Evolutionary conservation across 2,329 filamentous ascomycete species (phyloP), one percentile per base, ranked within the genome.

Genomic region (Aspergillus ochraceoroseus): DNA sequence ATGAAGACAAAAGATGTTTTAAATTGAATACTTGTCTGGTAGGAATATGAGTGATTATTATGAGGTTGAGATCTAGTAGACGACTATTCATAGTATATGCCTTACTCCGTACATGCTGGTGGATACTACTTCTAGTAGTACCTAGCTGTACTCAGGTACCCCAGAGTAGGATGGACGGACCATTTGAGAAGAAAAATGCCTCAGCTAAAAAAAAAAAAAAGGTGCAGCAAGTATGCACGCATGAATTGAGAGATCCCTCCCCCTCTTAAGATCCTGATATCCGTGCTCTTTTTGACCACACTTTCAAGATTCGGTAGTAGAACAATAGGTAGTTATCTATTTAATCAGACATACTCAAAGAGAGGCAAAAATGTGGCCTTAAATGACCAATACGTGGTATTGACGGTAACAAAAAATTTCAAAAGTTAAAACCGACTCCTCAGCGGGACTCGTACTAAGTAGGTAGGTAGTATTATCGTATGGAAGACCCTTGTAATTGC

Each of bases 401-500:
- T 22, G 20, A 9, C 20, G n/a, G 9, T 22, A 30, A 19, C 12
- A 12, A 29, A 34, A 43, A 38, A 33, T 13, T 35, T 11, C 17
- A 17, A 30, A 42, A 42, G 38, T 34, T 30, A 39, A 35, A 41
- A 41, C 23, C 7, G 20, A 31, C 25, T 12, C 34, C 34, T 18
- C 38, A 39, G 38, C 39, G 32, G 37, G 38, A 23, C 28, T 27
- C 18, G n/a, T n/a, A n/a, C n/a, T n/a, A n/a, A n/a, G n/a, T n/a
- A n/a, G n/a, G n/a, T n/a, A n/a, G n/a, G n/a, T n/a, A n/a, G n/a
- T n/a, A n/a, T n/a, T n/a, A n/a, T n/a, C n/a, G n/a, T n/a, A n/a
- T n/a, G n/a, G n/a, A n/a, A 43, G 35, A 32, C 38, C 31, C 11
- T 15, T 38, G 37, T 46, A 48, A 51, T 43, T 54, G 51, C 51